Conservation (phyloP, 2,329 filamentous ascomycete genomes). For the Taxawa tesnikishii region DNA sequence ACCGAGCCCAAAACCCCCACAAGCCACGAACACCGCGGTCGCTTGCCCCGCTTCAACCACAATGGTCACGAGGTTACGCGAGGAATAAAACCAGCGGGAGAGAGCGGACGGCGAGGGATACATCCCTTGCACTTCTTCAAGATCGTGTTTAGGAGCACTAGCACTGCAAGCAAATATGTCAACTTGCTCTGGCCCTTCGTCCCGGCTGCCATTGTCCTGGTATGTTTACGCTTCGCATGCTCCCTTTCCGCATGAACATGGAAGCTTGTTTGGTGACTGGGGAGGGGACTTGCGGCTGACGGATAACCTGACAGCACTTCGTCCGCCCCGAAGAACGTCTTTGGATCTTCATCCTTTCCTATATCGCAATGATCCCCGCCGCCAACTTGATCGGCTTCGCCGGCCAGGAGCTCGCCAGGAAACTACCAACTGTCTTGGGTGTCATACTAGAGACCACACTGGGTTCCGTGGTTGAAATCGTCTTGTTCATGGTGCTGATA, state of each 20-base stretch:
- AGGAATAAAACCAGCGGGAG: slow-evolving; percentile 32
- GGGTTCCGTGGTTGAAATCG: slow-evolving; percentile 66
- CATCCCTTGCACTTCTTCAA: slow-evolving; percentile 28
- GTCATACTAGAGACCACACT: slow-evolving; percentile 42
- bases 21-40: slow-evolving; percentile 8
- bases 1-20: slow-evolving; percentile 8
- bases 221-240: no score
- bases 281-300: no score
- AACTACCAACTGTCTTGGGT: slow-evolving; percentile 61
- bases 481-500: slow-evolving; percentile 62
- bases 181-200: slow-evolving; percentile 40
- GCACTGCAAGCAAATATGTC: slow-evolving; percentile 32
- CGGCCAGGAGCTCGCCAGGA: slow-evolving; percentile 58
- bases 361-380: slow-evolving; percentile 38
- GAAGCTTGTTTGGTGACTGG: no score
- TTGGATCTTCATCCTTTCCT: slow-evolving; percentile 35
- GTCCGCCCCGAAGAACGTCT: slow-evolving; percentile 26
- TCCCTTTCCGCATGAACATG: no score
- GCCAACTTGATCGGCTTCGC: slow-evolving; percentile 46
- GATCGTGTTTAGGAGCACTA: slow-evolving; percentile 32
- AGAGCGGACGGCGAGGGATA: slow-evolving; percentile 34
- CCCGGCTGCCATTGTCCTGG: slow-evolving; percentile 30
- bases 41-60: slow-evolving; percentile 27
- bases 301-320: no score
- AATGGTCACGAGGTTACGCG: slow-evolving; percentile 30